Percentiles rank a stretch among this genome's conserved stretches.
phyloP scores from a whole-genome alignment of 192 early-diverging fungal genomes.

The Gigaspora rosea region DNA sequence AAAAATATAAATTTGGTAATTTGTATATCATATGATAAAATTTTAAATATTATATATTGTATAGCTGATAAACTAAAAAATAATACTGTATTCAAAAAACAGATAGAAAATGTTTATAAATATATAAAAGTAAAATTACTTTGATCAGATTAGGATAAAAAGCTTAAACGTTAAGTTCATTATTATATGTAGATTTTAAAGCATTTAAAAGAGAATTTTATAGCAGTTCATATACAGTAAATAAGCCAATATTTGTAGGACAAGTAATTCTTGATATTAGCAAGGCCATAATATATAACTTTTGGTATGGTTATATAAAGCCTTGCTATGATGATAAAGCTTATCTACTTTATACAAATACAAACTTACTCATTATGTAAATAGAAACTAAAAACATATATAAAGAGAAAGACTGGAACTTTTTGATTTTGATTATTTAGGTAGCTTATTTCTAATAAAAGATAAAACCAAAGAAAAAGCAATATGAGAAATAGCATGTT shows the following conservation, averaged over 20 bases:
- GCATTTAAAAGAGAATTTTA: constrained; percentile 3
- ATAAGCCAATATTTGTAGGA: constrained; percentile 24
- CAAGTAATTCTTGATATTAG: constrained; percentile 28
- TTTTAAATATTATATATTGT: too few species aligned
- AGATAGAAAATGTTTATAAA: constrained; percentile 26
- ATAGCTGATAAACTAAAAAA: constrained; percentile 29
- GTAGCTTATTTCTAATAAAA: constrained; percentile 22
- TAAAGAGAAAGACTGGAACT: constrained; percentile 24
- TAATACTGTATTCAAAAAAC: constrained; percentile 23
- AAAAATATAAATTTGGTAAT: too few species aligned
- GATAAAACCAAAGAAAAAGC: not conserved
- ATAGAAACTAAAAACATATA: constrained; percentile 20
- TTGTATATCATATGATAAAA: too few species aligned
- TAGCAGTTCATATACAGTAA: constrained; percentile 25
- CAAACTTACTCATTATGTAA: constrained; percentile 25
- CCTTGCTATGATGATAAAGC: constrained; percentile 22
- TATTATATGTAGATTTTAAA: constrained; percentile 25
- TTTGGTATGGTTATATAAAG: constrained; percentile 29
- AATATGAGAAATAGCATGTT: constrained; percentile 22
- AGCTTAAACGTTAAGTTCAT: constrained; percentile 11
- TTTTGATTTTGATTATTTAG: constrained; percentile 19
- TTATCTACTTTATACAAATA: constrained; percentile 26
- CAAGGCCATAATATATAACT: constrained; percentile 19
- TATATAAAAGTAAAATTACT: constrained; percentile 26
- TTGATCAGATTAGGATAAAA: constrained; percentile 21